Evolutionary conservation across 441 rosid genomes (phyloP).

Genomic region (Gossypium davidsonii): DNA sequence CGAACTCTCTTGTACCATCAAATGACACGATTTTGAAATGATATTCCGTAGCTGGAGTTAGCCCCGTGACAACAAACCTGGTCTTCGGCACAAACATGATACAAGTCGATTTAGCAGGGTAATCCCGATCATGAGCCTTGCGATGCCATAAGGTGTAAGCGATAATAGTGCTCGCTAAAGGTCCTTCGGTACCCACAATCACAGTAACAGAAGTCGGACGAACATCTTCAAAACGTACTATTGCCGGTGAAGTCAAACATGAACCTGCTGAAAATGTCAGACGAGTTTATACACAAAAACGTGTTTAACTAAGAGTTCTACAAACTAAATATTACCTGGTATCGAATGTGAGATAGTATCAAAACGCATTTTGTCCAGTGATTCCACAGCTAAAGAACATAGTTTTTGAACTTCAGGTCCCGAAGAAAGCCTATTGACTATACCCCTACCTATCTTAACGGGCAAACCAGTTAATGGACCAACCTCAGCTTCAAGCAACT

Average conservation of each 20-base stretch:
- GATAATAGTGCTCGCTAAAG: slow-evolving; percentile 25
- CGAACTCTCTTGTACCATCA: slow-evolving; percentile 39
- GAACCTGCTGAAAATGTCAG: slow-evolving; percentile 27
- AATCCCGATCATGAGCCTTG: slow-evolving; percentile 35
- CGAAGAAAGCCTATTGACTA: slow-evolving; percentile 75
- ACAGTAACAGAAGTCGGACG: slow-evolving; percentile 51
- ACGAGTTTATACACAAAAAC: not conserved
- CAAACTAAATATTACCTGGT: slow-evolving; percentile 36
- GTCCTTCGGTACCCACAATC: slow-evolving; percentile 41
- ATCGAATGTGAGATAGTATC: slow-evolving; percentile 16
- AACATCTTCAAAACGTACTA: slow-evolving; percentile 55
- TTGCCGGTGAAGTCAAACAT: slow-evolving; percentile 23
- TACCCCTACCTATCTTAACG: slow-evolving; percentile 82
- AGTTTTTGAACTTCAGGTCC: slow-evolving; percentile 73
- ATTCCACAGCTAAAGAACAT: slow-evolving; percentile 62
- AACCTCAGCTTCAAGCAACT: slow-evolving; percentile 78
- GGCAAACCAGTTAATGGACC: slow-evolving; percentile 78
- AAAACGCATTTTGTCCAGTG: slow-evolving; percentile 50
- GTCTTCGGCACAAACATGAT: slow-evolving; percentile 43
- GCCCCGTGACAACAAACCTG: slow-evolving; percentile 53
- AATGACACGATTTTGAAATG: slow-evolving; percentile 50
- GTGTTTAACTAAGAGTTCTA: not conserved
- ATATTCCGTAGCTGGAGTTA: slow-evolving; percentile 59
- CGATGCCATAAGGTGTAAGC: slow-evolving; percentile 64
- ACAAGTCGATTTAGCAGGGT: slow-evolving; percentile 52